These are phyloP conservation scores for Pyrus pyrifolia DNA, from an alignment of 306 rosid species.

Conservation along the genomic window DNA sequence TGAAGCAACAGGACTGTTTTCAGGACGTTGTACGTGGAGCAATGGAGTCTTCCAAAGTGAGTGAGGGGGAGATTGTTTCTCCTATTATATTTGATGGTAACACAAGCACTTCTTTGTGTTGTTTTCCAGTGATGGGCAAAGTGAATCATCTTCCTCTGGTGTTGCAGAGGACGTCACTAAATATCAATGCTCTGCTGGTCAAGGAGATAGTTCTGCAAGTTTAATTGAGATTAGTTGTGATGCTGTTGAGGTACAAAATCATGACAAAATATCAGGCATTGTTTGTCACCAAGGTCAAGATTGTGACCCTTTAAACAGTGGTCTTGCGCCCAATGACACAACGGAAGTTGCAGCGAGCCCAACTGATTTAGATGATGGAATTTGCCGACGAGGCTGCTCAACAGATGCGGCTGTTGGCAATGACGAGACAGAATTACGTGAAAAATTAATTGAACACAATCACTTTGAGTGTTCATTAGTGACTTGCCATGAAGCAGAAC, in stretches of 20 bases:
- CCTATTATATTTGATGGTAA: slow-evolving; percentile 42
- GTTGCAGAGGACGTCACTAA: slow-evolving; percentile 41
- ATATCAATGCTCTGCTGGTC: slow-evolving; percentile 22
- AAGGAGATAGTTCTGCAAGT: slow-evolving; percentile 30
- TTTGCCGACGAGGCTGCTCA: slow-evolving; percentile 27
- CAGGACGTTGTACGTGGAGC: slow-evolving; percentile 27
- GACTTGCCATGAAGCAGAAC: slow-evolving; percentile 25
- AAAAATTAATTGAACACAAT: slow-evolving; percentile 23
- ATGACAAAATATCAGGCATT: slow-evolving; percentile 3
- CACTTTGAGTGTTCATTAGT: slow-evolving; percentile 27
- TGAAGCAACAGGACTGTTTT: slow-evolving; percentile 21
- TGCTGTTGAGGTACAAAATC: slow-evolving; percentile 24
- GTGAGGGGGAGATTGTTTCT: slow-evolving; percentile 39
- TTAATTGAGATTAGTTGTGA: slow-evolving; percentile 22
- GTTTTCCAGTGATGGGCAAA: slow-evolving; percentile 46
- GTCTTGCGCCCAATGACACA: slow-evolving; percentile 8
- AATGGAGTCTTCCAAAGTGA: slow-evolving; percentile 28
- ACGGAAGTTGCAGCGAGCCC: slow-evolving; percentile 12
- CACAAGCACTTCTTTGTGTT: slow-evolving; percentile 37
- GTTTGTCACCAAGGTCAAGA: slow-evolving; percentile 18
- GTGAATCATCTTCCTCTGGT: slow-evolving; percentile 48
- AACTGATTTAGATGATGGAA: slow-evolving; percentile 18
- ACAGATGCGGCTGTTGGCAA: slow-evolving; percentile 26
- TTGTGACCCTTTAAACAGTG: slow-evolving; percentile 13
- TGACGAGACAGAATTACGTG: slow-evolving; percentile 26